Percentiles rank a stretch among this genome's conserved stretches.
phyloP scores from a whole-genome alignment of 768 basidiomycete genomes.

The Galerina marginata region DNA sequence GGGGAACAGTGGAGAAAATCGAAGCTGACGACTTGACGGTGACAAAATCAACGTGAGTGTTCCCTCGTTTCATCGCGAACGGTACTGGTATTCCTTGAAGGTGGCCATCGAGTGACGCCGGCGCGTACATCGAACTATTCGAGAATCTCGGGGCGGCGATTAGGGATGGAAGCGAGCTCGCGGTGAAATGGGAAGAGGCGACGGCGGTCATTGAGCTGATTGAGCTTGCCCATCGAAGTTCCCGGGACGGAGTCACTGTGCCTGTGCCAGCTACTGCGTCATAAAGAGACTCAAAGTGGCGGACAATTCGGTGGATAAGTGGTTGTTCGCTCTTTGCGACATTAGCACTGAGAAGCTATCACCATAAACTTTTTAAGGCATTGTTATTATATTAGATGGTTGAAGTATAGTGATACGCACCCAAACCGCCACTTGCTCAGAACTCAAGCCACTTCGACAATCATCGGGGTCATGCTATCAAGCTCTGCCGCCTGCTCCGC shows the following conservation, averaged over 20 bases:
- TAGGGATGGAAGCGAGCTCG: constrained; percentile 53
- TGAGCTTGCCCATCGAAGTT: constrained; percentile 72
- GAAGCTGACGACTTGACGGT: constrained; percentile 50
- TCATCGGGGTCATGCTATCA: too few relatives aligned
- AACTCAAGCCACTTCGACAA: too few relatives aligned
- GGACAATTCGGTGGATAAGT: too few relatives aligned
- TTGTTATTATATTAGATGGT: too few relatives aligned
- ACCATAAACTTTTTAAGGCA: too few relatives aligned
- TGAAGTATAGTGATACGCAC: too few relatives aligned
- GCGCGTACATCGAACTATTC: constrained; percentile 67
- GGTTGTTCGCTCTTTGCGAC: too few relatives aligned
- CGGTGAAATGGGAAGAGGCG: constrained; percentile 78
- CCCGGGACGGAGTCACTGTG: constrained; percentile 57
- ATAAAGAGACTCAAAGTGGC: too few relatives aligned
- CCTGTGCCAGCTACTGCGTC: constrained; percentile 10
- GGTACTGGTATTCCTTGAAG: constrained; percentile 36
- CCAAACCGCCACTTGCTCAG: too few relatives aligned
- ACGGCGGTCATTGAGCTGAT: constrained; percentile 76
- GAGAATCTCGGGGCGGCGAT: constrained; percentile 70
- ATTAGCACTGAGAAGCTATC: too few relatives aligned
- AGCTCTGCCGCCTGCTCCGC: too few relatives aligned
- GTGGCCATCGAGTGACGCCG: constrained; percentile 66
- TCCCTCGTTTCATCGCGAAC: background rate
- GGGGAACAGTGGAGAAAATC: constrained; percentile 66
- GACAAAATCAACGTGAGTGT: constrained; percentile 40